These are phyloP conservation scores for Terfezia claveryi DNA, from an alignment of 495 filamentous ascomycete genomes.

Conservation along the genomic window DNA sequence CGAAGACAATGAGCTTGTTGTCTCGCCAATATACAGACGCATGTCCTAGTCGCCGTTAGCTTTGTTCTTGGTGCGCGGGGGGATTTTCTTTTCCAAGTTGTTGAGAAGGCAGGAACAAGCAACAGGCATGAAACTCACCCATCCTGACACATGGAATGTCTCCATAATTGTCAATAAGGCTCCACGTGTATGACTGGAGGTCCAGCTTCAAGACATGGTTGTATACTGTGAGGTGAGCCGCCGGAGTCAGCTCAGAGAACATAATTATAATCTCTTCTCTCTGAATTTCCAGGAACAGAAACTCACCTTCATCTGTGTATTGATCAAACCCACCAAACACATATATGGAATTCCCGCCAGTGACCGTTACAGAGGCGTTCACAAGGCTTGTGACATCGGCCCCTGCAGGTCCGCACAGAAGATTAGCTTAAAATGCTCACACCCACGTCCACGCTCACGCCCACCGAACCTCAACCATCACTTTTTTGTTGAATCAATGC, in stretches of 20 bases:
- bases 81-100: neutral
- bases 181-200: conserved; percentile 72
- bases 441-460: no score
- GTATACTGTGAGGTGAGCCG: conserved; percentile 38
- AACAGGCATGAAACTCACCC: conserved; percentile 34
- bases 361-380: conserved; percentile 94
- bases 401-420: conserved; percentile 31
- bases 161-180: conserved; percentile 89
- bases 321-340: conserved; percentile 98
- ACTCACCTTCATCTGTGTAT: conserved; percentile 74
- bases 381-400: conserved; percentile 85
- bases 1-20: conserved; percentile 84
- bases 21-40: conserved; percentile 89
- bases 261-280: neutral
- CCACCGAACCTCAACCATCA: no score
- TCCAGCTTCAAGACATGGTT: conserved; percentile 87
- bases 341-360: conserved; percentile 86
- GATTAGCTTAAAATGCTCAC: conserved; percentile 7
- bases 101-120: neutral
- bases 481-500: no score
- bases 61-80: neutral
- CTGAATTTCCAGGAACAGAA: neutral
- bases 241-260: no score
- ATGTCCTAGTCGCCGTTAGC: conserved; percentile 38
- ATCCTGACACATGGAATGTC: conserved; percentile 96